A percentile compares a stretch with the other conserved stretches of the same genome.
Evolutionary conservation across 1,284 basidiomycete genomes (phyloP).

Genomic region (Ganoderma leucocontextum): DNA sequence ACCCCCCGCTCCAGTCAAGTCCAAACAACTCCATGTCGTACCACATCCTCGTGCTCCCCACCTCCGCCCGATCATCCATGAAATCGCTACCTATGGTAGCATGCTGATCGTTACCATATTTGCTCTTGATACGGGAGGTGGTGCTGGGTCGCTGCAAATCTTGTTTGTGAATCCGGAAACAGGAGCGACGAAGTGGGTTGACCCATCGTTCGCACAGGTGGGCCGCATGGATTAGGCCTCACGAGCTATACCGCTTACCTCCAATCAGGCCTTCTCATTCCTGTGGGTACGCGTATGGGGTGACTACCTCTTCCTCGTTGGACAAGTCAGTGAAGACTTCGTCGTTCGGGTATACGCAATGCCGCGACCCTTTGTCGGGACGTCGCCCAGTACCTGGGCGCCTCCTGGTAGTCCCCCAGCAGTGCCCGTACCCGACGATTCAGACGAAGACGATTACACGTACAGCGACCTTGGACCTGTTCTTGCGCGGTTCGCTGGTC

Average conservation of each 20-base stretch:
- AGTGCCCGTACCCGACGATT: conserved; percentile 11
- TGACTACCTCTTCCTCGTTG: conserved; percentile 41
- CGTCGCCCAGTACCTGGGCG: conserved; percentile 10
- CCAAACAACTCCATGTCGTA: conserved; percentile 34
- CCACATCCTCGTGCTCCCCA: conserved; percentile 33
- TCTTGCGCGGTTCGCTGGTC: conserved; percentile 32
- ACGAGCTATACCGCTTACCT: background rate
- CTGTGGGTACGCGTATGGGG: conserved; percentile 40
- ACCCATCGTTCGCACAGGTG: conserved; percentile 44
- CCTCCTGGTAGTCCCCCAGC: conserved; percentile 20
- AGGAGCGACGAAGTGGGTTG: conserved; percentile 41
- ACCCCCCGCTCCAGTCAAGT: conserved; percentile 17
- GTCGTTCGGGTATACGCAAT: conserved; percentile 41
- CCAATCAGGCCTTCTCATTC: conserved; percentile 38
- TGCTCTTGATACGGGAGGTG: conserved; percentile 37
- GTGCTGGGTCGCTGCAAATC: conserved; percentile 46
- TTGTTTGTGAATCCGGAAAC: conserved; percentile 46
- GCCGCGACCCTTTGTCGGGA: conserved; percentile 29
- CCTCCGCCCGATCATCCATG: conserved; percentile 38
- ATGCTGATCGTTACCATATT: conserved; percentile 47
- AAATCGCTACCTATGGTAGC: conserved; percentile 39
- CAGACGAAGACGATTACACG: conserved; percentile 20
- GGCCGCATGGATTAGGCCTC: conserved; percentile 21
- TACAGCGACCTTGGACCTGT: conserved; percentile 34
- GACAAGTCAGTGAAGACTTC: conserved; percentile 37